These are phyloP conservation scores for Pythium periplocum DNA, from an alignment of 352 stramenopile species.

Conservation along the genomic window DNA sequence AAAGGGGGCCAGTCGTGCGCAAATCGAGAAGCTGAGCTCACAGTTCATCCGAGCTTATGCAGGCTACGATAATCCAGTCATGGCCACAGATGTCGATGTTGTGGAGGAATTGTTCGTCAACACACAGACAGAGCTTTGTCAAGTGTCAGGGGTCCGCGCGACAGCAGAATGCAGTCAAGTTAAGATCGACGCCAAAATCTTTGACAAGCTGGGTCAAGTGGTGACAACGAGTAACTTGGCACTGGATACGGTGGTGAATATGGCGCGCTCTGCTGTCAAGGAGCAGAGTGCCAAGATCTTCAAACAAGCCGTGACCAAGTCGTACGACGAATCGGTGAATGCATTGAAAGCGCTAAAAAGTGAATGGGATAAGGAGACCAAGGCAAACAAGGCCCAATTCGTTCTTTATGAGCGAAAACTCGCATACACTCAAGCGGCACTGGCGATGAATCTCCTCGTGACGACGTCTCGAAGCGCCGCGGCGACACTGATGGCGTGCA, in stretches of 20 bases:
- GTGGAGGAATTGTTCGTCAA: slow-evolving; percentile 10
- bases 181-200: slow-evolving; percentile 4
- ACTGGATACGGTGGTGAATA: not conserved
- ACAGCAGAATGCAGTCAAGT: slow-evolving; percentile 1
- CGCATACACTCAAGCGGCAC: slow-evolving; percentile 1
- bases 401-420: not conserved
- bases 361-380: slow-evolving; percentile 5
- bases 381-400: not conserved
- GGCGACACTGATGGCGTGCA: slow-evolving; percentile 5
- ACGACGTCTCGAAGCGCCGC: not conserved
- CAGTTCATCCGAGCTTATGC: slow-evolving; percentile 5
- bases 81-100: slow-evolving; percentile 2
- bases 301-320: not conserved
- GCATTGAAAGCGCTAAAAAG: slow-evolving; percentile 2
- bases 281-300: slow-evolving; percentile 11
- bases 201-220: slow-evolving; percentile 3
- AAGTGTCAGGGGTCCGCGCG: slow-evolving; percentile 1
- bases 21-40: slow-evolving; percentile 1
- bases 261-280: slow-evolving; percentile 3
- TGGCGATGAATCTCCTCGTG: not conserved
- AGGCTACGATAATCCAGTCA: slow-evolving; percentile 5
- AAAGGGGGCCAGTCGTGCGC: not conserved
- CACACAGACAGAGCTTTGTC: slow-evolving; percentile 6
- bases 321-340: not conserved
- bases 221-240: slow-evolving; percentile 1